A percentile compares a stretch with the other conserved stretches of the same genome.
Evolutionary conservation across 164 flowering plant species (phyloP).

Genomic region (Paratinospora sagittata): DNA sequence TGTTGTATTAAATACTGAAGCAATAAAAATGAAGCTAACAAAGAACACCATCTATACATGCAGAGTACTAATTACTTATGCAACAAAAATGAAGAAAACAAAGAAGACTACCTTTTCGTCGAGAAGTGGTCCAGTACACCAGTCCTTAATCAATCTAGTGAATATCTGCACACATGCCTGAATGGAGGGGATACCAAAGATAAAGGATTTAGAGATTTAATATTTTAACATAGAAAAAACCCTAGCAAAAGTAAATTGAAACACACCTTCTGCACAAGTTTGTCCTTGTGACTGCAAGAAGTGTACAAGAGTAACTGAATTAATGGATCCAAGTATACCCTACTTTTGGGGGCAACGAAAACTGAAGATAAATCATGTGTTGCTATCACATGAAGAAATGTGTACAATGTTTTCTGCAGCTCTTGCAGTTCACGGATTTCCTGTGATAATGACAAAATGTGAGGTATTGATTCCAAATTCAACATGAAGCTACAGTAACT

Average conservation of each 20-base stretch:
- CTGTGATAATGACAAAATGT: conserved; percentile 31
- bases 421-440: conserved; percentile 92
- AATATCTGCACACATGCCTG: conserved; percentile 96
- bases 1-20: neutral
- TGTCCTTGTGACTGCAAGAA: conserved; percentile 83
- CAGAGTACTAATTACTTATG: neutral
- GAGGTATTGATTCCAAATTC: neutral
- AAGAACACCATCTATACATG: conserved; percentile 39
- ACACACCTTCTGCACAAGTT: conserved; percentile 69
- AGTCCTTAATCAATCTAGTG: conserved; percentile 79
- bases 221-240: neutral
- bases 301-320: conserved; percentile 66
- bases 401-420: conserved; percentile 73
- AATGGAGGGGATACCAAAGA: conserved; percentile 10
- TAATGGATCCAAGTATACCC: conserved; percentile 54
- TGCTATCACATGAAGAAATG: conserved; percentile 79
- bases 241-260: neutral
- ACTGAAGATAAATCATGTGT: conserved; percentile 81
- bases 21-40: neutral
- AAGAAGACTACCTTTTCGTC: conserved; percentile 67
- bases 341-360: conserved; percentile 71
- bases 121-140: conserved; percentile 55
- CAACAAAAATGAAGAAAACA: neutral
- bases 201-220: neutral
- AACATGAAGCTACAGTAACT: neutral